phyloP scores from a whole-genome alignment of 2,329 filamentous ascomycete genomes.

The Rosellinia necatrix region DNA sequence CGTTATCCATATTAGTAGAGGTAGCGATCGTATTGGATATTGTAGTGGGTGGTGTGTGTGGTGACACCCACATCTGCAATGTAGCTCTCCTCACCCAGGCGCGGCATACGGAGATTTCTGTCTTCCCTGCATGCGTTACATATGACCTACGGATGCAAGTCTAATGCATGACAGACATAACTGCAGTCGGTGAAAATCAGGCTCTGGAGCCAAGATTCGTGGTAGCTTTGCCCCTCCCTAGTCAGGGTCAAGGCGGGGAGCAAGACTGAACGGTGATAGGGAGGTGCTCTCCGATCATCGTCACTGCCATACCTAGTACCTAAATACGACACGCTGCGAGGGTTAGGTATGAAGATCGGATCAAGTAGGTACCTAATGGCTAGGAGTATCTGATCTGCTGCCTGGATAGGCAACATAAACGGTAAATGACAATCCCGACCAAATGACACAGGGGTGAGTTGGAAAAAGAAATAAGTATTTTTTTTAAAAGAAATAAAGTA shows the following conservation, averaged over 20 bases:
- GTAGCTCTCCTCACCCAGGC: slow-evolving; percentile 20
- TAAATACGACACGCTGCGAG: not conserved
- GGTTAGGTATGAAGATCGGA: not conserved
- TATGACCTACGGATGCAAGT: slow-evolving; percentile 22
- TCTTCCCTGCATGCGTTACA: slow-evolving; percentile 27
- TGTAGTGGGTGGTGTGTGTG: slow-evolving; percentile 22
- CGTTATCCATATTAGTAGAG: too few species aligned
- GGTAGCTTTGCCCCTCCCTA: slow-evolving; percentile 17
- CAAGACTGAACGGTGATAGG: slow-evolving; percentile 1
- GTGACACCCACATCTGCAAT: slow-evolving; percentile 25
- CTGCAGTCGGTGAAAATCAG: slow-evolving; percentile 23
- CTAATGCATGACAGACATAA: slow-evolving; percentile 24
- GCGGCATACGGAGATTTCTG: slow-evolving; percentile 24
- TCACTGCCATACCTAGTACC: too few species aligned
- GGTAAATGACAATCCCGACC: too few species aligned
- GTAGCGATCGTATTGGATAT: slow-evolving; percentile 16
- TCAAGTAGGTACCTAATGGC: not conserved
- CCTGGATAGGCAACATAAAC: too few species aligned
- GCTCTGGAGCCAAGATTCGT: slow-evolving; percentile 22
- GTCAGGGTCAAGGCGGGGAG: slow-evolving; percentile 8
- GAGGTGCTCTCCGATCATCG: not conserved
- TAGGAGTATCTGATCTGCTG: too few species aligned
- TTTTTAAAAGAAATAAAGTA: not conserved
- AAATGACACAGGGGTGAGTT: too few species aligned
- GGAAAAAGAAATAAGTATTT: not conserved